Percentiles rank a stretch among this genome's conserved stretches.
phyloP scores from a whole-genome alignment of 208 protist species.

The Angomonas ambiguus region DNA sequence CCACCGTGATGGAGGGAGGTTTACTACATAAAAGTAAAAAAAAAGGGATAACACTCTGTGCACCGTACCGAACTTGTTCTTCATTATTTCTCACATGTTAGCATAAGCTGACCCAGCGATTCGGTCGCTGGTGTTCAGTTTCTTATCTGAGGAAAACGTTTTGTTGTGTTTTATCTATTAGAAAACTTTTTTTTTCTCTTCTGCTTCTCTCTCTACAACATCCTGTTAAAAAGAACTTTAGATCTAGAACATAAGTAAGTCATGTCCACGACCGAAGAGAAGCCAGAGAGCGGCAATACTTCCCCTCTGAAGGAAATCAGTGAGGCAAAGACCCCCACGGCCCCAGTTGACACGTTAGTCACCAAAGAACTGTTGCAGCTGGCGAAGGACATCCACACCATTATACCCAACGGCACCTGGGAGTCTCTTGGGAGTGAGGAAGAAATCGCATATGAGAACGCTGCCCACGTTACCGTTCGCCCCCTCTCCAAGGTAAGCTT shows the following conservation, averaged over 20 bases:
- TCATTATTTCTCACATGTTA: too few species aligned
- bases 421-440: slow-evolving; percentile 74
- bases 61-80: too few species aligned
- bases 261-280: too few species aligned
- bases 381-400: slow-evolving; percentile 47
- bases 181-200: background rate
- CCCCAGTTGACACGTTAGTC: slow-evolving; percentile 22
- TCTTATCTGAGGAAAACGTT: background rate
- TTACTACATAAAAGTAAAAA: background rate
- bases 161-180: background rate
- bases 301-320: background rate
- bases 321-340: background rate
- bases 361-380: slow-evolving; percentile 59
- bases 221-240: too few species aligned
- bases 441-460: slow-evolving; percentile 65
- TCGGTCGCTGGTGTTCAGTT: too few species aligned
- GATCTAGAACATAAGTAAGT: too few species aligned
- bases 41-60: too few species aligned
- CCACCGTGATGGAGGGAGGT: too few species aligned
- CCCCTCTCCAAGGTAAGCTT: slow-evolving; percentile 66
- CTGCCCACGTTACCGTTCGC: slow-evolving; percentile 37
- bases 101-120: too few species aligned
- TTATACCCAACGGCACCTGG: slow-evolving; percentile 69
- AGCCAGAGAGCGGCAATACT: background rate
- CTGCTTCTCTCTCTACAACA: background rate